Evolutionary conservation across 2,329 filamentous ascomycete species (phyloP), one percentile per base, ranked within the genome.

Genomic region (Alternaria longipes): DNA sequence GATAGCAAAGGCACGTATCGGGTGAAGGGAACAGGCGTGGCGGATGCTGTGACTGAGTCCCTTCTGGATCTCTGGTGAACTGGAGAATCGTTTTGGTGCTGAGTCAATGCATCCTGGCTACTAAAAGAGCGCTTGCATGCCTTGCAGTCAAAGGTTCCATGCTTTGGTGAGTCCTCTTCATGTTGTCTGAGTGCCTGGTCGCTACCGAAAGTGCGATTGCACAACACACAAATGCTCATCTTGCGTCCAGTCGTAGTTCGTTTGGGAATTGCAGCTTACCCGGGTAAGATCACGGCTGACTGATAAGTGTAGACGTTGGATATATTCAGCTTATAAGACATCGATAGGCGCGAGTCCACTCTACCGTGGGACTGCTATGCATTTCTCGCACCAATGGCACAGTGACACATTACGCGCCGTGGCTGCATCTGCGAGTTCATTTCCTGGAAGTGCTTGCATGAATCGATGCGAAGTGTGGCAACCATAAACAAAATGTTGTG

Each of bases 341-440:
- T 47, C 9, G 8, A 32, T 41, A 1, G 18, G 3, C 12, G 49
- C 36, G 2, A 42, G 34, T 3, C 28, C 24, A 38, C 8, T 38
- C 12, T 42, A 18, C 38, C 24, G 16, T 28, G 7, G 26, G 45
- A 30, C 3, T 38, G 28, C 3, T 34, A n/a, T 45, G 20, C 38
- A 8, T 20, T 3, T 38, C 45, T 44, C 2, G 54, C 45, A 56
- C 54, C 38, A 56, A 56, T 56, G 6, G 16, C 51, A 44, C 9
- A 51, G 22, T 51, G 54, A 56, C 46, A 56, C 46, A 51, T 56
- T 32, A 56, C 54, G 54, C 54, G 54, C 54, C 44, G 46, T 56
- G 38, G 46, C 54, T 56, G 38, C 46, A 30, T 45, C 54, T 51
- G 38, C 46, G 38, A 38, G 20, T 22, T 11, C 14, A 16, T 26